Percentiles rank a stretch among this genome's conserved stretches.
Evolutionary conservation across 768 basidiomycete species (phyloP).

Genomic region (Lactarius sanguifluus): DNA sequence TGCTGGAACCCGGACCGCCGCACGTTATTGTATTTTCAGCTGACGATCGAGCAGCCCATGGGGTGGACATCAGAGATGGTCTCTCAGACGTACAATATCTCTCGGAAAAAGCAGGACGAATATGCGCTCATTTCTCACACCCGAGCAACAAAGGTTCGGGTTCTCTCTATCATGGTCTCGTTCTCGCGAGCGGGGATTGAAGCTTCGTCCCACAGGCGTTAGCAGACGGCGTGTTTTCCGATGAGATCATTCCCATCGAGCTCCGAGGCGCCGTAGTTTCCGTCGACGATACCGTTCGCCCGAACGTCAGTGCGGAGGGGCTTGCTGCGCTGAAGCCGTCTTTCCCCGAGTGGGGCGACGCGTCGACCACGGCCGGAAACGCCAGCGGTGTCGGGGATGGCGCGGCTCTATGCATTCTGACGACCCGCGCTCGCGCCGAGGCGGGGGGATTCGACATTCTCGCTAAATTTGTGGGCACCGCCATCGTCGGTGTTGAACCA

Average conservation of each 20-base stretch:
- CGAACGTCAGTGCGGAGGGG: constrained; percentile 75
- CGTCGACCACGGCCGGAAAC: constrained; percentile 78
- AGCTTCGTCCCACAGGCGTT: constrained; percentile 49
- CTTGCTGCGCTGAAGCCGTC: constrained; percentile 80
- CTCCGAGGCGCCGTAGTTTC: constrained; percentile 65
- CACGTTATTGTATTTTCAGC: constrained; percentile 3
- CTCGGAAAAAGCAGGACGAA: constrained; percentile 82
- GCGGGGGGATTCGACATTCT: constrained; percentile 75
- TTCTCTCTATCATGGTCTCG: neutral
- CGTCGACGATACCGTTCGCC: constrained; percentile 84
- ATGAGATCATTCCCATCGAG: constrained; percentile 88
- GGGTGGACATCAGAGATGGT: constrained; percentile 96
- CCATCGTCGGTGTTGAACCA: constrained; percentile 81
- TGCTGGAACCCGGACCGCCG: neutral
- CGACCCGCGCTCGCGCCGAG: constrained; percentile 75
- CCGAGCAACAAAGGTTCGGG: constrained; percentile 62
- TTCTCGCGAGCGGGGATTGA: constrained; percentile 11
- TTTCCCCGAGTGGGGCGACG: constrained; percentile 76
- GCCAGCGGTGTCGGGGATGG: constrained; percentile 92
- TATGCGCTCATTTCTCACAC: constrained; percentile 88
- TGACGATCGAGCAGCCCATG: constrained; percentile 63
- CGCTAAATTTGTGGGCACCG: constrained; percentile 77
- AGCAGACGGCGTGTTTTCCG: constrained; percentile 68
- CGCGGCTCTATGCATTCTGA: constrained; percentile 80
- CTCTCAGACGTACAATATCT: constrained; percentile 71